Base-by-base conservation (phyloP, 192 early-diverging fungal genomes). In the Jimgerdemannia flammicorona region DNA sequence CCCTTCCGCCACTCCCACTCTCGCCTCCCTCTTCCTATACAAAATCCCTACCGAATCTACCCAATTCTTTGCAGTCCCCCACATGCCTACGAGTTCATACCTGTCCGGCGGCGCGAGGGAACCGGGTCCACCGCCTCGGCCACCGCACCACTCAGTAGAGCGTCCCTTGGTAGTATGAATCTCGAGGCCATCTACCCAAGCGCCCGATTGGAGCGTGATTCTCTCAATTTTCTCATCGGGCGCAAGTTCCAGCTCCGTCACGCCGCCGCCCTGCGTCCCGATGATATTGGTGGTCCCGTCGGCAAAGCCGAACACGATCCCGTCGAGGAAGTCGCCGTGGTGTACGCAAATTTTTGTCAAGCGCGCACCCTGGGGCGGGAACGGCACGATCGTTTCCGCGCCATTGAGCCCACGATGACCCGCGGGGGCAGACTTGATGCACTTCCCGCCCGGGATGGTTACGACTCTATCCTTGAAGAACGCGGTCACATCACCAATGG, bases 111-210 rank as follows among this genome's bases (percentile, higher is more conserved):
- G 79, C 72, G 79, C 74, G n/a, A 91, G 44, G 6, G 83, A 64
- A n/a, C 75, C 77, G 18, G 72, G 70, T 43, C 64, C 76, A 2
- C 90, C 90, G 49, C 88, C 86, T 3, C 19, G 74, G 18, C 87
- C 84, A 74, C 90, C 90, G 70, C 78, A 82, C 90, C 90, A 92
- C 17, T 78, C 85, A 29, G 29, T 29, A 70, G 77, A 83, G 10
- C 78, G 79, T 49, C 90, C 87, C n/a, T 70, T 75, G 39, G 76
- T 79, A 3, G 87, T 87, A 54, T 84, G 74, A 74, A 90, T 82
- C 78, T 88, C 85, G 1, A 92, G 43, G 0, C 90, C 89, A 71
- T 92, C 90, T 70, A 92, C 81, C 85, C 86, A 91, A 64, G 77
- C 81, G 20, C 90, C 90, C n/a, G 83, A 73, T 18, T 79, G 76